These are phyloP conservation scores for Mucor plumbeus DNA, from an alignment of 371 early-diverging fungal genomes.

Conservation along the genomic window DNA sequence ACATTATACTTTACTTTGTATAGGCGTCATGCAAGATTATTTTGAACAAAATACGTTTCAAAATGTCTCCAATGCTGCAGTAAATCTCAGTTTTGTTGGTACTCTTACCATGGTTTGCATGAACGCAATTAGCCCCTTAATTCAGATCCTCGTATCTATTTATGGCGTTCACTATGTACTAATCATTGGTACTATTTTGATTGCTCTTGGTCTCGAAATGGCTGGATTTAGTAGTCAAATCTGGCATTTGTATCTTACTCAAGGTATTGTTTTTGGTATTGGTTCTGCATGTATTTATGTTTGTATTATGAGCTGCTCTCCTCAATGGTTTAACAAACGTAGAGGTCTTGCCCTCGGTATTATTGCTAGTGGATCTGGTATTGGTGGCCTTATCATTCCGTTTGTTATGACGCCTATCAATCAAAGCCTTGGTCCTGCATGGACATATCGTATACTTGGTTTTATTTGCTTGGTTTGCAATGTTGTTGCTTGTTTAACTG, in stretches of 20 bases:
- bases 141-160: conserved; percentile 32
- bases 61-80: neutral
- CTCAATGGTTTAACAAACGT: conserved; percentile 78
- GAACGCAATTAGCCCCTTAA: conserved; percentile 32
- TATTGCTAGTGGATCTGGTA: conserved; percentile 76
- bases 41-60: conserved; percentile 18
- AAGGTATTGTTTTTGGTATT: conserved; percentile 69
- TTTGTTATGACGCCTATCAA: conserved; percentile 68
- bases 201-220: conserved; percentile 34
- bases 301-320: conserved; percentile 53
- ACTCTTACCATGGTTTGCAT: conserved; percentile 31
- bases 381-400: conserved; percentile 77
- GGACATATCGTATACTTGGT: conserved; percentile 63
- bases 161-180: conserved; percentile 31
- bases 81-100: conserved; percentile 42
- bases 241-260: conserved; percentile 73
- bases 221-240: conserved; percentile 40
- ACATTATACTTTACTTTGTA: neutral
- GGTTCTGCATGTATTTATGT: conserved; percentile 64
- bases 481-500: conserved; percentile 36
- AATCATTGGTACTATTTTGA: conserved; percentile 27
- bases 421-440: conserved; percentile 55
- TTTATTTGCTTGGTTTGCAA: conserved; percentile 54
- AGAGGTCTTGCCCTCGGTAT: conserved; percentile 78
- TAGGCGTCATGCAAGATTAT: conserved; percentile 40